phyloP scores from a whole-genome alignment of 164 flowering plant species.

The Chimonanthus salicifolius region DNA sequence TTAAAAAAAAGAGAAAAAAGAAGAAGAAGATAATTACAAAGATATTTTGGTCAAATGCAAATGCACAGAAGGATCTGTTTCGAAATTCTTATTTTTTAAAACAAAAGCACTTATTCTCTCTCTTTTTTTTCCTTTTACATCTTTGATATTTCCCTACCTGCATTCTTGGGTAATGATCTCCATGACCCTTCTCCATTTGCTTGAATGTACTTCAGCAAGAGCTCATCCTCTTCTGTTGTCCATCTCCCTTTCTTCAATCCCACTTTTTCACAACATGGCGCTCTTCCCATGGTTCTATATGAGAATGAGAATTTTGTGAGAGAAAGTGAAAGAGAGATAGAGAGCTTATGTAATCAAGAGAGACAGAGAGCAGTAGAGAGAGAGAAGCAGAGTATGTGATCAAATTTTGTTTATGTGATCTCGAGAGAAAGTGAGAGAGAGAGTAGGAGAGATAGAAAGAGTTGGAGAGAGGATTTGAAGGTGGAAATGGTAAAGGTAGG shows the following conservation, averaged over 20 bases:
- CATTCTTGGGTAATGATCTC: conserved; percentile 90
- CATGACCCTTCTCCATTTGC: conserved; percentile 86
- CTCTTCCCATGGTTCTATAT: conserved; percentile 55
- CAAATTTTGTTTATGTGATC: too few species aligned
- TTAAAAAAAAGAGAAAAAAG: neutral
- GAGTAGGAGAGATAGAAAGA: too few species aligned
- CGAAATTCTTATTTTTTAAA: too few species aligned
- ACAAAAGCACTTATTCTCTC: too few species aligned
- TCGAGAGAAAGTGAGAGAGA: too few species aligned
- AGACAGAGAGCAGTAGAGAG: too few species aligned
- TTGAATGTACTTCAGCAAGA: conserved; percentile 54
- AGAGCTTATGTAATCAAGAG: too few species aligned
- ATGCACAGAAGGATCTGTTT: neutral
- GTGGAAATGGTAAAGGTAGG: too few species aligned
- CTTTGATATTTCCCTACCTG: conserved; percentile 34
- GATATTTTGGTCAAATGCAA: neutral
- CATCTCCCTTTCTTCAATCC: conserved; percentile 86
- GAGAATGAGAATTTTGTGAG: neutral
- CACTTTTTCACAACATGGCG: conserved; percentile 92
- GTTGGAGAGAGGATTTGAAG: too few species aligned
- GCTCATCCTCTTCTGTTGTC: conserved; percentile 82
- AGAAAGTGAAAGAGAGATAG: neutral
- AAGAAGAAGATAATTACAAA: neutral
- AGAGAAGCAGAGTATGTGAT: too few species aligned
- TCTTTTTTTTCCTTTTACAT: neutral